Base-by-base conservation (phyloP, 2,329 filamentous ascomycete species). In the Cadophora sp. region DNA sequence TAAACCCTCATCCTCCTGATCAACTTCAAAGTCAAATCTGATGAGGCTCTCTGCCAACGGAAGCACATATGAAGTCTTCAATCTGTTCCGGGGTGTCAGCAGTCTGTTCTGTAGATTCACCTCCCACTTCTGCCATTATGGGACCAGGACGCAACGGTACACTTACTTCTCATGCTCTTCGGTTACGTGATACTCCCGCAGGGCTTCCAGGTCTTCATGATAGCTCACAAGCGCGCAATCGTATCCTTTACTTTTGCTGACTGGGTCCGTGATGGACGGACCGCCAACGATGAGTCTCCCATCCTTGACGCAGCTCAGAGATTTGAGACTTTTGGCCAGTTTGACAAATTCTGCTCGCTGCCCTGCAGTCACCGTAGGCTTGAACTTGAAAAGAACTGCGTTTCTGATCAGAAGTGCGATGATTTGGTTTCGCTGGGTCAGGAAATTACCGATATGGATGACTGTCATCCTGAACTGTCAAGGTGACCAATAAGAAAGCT, bases 311-410 rank as follows among this genome's bases (percentile, higher is more conserved):
- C 72, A 69, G 40, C 71, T 62, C 3, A 74, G 64, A 3, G 55
- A 43, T 27, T 68, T 70, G 24, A 73, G 68, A 16, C 34, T 67
- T 60, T 72, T 74, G 3, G 69, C 55, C 24, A 67, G 62, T 16
- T 50, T 50, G 61, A 73, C 27, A 34, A 74, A 73, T 4, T 22
- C 55, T 11, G 65, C 37, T 67, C 72, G 73, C 46, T 73, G 69
- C 3, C 24, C 29, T 6, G 24, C 56, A 19, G 72, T 65, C 7
- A 67, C 51, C 22, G 66, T 50, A 22, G 69, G 26, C 24, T 59
- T 64, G 50, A 74, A 73, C 62, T 70, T 72, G 63, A 74, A 73
- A 8, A 74, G 65, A 8, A 74, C 72, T 74, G 46, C 60, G 4
- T 29, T 8, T 16, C 29, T 12, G 27, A 14, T 59, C 34, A 40